These are phyloP conservation scores for Filobasidium floriforme DNA, from an alignment of 768 basidiomycete genomes.

Conservation along the genomic window DNA sequence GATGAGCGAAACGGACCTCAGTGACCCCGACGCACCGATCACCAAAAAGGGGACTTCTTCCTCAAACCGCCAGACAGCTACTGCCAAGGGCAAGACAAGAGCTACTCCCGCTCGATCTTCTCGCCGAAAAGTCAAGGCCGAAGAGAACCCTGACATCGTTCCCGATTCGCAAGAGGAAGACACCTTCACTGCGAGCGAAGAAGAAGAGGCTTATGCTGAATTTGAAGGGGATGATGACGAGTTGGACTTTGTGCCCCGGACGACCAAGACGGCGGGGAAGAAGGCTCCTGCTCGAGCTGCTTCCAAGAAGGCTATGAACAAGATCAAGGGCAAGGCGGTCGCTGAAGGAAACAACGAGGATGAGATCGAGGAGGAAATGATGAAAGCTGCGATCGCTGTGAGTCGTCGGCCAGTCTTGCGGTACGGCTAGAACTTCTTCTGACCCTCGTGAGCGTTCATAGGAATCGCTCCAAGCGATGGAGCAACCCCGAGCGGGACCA, in stretches of 20 bases:
- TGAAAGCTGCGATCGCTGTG: conserved; percentile 1
- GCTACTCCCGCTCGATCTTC: not conserved
- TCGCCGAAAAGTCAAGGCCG: not conserved
- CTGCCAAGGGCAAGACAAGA: not conserved
- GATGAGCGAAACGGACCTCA: not conserved
- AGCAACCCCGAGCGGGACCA: conserved; percentile 4
- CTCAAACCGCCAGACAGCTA: not conserved
- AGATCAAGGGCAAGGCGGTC: not conserved
- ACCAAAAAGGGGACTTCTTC: not conserved
- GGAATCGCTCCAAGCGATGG: conserved; percentile 5
- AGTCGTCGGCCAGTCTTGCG: not conserved
- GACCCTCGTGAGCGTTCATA: not conserved
- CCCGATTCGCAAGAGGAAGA: not conserved
- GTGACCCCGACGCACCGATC: not conserved
- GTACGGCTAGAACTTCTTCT: too few species aligned
- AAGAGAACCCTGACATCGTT: not conserved
- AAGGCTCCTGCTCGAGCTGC: not conserved
- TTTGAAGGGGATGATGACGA: conserved; percentile 1
- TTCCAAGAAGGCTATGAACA: not conserved
- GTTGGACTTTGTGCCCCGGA: not conserved
- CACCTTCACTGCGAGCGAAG: conserved; percentile 1
- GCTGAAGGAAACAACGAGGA: not conserved
- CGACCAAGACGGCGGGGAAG: not conserved
- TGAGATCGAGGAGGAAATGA: not conserved
- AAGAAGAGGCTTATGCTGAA: not conserved